Evolutionary conservation across 768 basidiomycete species (phyloP), one percentile per base, ranked within the genome.

Genomic region (Trichaptum fuscoviolaceum): DNA sequence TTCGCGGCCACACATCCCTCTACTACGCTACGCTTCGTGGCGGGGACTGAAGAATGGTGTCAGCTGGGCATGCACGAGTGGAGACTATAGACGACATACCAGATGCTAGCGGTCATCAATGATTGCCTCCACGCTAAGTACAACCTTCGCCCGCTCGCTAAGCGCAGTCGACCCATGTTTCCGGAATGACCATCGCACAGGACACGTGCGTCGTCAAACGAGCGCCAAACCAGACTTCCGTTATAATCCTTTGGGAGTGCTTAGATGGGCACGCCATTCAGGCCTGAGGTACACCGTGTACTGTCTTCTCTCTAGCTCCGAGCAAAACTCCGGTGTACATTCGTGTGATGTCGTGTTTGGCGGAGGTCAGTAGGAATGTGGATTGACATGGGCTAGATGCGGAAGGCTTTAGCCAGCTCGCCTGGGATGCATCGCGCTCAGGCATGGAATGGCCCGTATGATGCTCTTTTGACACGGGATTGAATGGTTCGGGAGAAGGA

Each of bases 21-120:
- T n/a, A n/a, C n/a, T n/a, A n/a, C n/a, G n/a, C n/a, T n/a, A n/a
- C n/a, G n/a, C n/a, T n/a, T n/a, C n/a, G n/a, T n/a, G n/a, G n/a
- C n/a, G n/a, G n/a, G n/a, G n/a, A 97, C 95, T 98, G 66, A 1
- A 62, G 63, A 61, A 52, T 35, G 10, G 24, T 42, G 26, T 63
- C 9, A 62, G 36, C 8, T 8, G 30, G 63, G 5, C 58, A 35
- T 27, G 42, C 30, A 68, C 6, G 35, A 26, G 58, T n/a, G 26
- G 59, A 27, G 57, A 59, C 57, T 23, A 63, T 68, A 26, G n/a
- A 35, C 64, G 7, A 79, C 88, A 64, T 72, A 96, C 96, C 79
- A 99, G 73, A 73, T 89, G 90, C 97, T 96, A 99, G 30, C 97
- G 80, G 75, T 92, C 96, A 73, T 88, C 93, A 10, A 92, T 91